Conservation (phyloP, 129 eudicot species). For the Apium graveolens region DNA sequence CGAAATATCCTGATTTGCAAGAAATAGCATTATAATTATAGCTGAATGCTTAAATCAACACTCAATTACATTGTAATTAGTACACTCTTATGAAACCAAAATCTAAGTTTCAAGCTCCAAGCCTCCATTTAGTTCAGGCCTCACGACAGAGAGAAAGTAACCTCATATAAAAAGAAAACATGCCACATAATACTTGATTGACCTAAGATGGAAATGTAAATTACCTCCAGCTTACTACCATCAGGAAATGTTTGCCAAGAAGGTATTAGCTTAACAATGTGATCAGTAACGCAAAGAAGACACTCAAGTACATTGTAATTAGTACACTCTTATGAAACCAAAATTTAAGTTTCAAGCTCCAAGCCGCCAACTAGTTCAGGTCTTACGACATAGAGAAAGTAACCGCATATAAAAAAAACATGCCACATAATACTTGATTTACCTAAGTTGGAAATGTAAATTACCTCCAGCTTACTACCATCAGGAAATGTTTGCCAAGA, state of each 20-base stretch:
- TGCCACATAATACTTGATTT: neutral
- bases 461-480: conserved; percentile 87
- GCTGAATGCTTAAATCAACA: neutral
- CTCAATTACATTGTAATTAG: neutral
- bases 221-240: conserved; percentile 87
- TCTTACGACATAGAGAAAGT: neutral
- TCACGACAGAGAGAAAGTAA: neutral
- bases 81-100: neutral
- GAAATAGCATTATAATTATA: neutral
- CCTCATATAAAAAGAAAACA: neutral
- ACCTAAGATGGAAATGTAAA: neutral
- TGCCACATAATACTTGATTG: neutral
- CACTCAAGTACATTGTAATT: conserved; percentile 30
- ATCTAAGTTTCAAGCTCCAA: neutral
- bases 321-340: neutral
- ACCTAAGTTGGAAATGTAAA: neutral
- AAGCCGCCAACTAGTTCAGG: too few species aligned
- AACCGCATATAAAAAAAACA: neutral
- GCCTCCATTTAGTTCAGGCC: neutral
- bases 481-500: conserved; percentile 90
- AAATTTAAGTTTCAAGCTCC: neutral
- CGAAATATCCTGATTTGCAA: neutral
- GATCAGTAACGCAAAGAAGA: conserved; percentile 82
- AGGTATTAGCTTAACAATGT: conserved; percentile 81
- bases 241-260: conserved; percentile 90